Base-by-base conservation (phyloP, 768 basidiomycete genomes). In the Suillus tomentosus region DNA sequence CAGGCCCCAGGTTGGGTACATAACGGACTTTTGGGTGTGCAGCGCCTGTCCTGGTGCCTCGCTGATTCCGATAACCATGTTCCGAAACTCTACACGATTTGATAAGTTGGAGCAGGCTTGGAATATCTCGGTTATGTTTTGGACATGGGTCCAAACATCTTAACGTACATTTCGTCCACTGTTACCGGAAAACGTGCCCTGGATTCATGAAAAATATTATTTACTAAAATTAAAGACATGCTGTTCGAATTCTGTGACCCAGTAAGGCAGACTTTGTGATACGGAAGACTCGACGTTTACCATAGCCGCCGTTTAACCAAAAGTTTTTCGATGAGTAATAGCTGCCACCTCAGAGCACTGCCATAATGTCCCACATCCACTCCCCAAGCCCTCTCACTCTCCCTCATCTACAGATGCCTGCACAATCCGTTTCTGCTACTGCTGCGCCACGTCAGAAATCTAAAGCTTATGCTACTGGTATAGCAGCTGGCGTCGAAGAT, bases 401-500 rank as follows among this genome's bases (percentile, higher is more conserved):
- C 75, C 58, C 81, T 72, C 76, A 47, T 68, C 60, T 76, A 73
- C 77, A 78, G 31, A 74, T 77, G 77, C 71, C 77, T 61, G 65
- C 69, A 54, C 76, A 73, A 62, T 68, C 77, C 17, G 14, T 69
- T 57, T 67, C 72, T 11, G 69, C 66, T 57, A 60, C 76, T 31
- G 66, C 76, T 69, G 71, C 81, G 59, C 70, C 62, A 75, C 80
- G 74, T 73, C 81, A 79, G 82, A 87, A 80, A 79, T 78, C 69
- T 75, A 85, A 74, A 70, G 66, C 79, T 27, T 80, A 82, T 56
- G 67, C 84, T 22, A 79, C 85, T 24, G 90, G 88, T 66, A 89
- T 91, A 66, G 84, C 89, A 45, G 90, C 89, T 34, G 88, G 90
- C 70, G 90, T 89, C 22, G 92, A 94, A 73, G 92, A 94, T 76